phyloP scores from a whole-genome alignment of 1,284 basidiomycete genomes.

The Austroboletus rostrupii region DNA sequence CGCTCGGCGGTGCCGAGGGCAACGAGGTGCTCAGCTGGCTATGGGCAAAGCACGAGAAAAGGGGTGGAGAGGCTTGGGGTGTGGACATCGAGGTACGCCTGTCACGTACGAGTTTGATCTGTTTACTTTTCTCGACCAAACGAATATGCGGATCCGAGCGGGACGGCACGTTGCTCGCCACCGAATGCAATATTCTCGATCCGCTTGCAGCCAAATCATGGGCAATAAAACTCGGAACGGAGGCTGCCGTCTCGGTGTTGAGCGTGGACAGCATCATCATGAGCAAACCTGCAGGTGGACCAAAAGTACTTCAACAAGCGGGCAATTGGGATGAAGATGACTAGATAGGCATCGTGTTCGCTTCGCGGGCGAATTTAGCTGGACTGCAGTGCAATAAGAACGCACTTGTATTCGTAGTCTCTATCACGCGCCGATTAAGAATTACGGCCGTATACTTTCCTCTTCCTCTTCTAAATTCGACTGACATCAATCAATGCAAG shows the following conservation, averaged over 20 bases:
- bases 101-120: no score
- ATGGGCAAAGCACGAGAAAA: constrained; percentile 84
- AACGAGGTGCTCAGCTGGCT: constrained; percentile 88
- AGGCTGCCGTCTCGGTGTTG: constrained; percentile 91
- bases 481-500: no score
- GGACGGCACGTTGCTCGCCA: constrained; percentile 68
- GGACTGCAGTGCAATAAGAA: constrained; percentile 26
- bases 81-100: constrained; percentile 84
- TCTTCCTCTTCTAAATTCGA: constrained; percentile 49
- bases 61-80: constrained; percentile 72
- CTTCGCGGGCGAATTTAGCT: constrained; percentile 8
- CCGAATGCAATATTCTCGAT: constrained; percentile 71
- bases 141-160: constrained; percentile 65
- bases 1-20: constrained; percentile 83
- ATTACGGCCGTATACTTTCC: constrained; percentile 30
- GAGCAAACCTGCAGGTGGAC: constrained; percentile 88
- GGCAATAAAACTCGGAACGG: constrained; percentile 87
- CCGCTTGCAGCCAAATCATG: constrained; percentile 86
- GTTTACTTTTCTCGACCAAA: neutral
- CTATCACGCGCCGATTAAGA: constrained; percentile 21
- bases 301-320: constrained; percentile 78
- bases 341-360: constrained; percentile 32
- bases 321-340: constrained; percentile 79
- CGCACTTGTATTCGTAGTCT: constrained; percentile 25
- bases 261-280: constrained; percentile 98